Conservation (phyloP, 305 asterid species). For the Fraxinus velutina region DNA sequence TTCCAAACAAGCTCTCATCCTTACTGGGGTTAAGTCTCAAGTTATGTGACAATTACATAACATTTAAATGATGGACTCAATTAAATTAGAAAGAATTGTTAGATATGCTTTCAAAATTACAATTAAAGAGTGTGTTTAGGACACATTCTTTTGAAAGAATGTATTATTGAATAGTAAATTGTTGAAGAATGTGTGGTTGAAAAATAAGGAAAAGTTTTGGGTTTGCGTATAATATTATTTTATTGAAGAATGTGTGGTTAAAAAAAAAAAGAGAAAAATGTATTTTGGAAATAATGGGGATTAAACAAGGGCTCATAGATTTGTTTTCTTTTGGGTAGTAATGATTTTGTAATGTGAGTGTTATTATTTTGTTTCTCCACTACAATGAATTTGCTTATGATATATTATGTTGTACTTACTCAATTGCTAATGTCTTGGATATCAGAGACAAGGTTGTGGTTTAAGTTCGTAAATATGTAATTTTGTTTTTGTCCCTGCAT, state of each 20-base stretch:
- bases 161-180: neutral
- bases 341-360: neutral
- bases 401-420: neutral
- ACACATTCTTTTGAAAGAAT: too few relatives aligned
- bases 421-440: neutral
- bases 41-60: too few relatives aligned
- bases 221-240: neutral
- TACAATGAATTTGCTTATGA: neutral
- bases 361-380: neutral
- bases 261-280: neutral
- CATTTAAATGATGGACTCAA: too few relatives aligned
- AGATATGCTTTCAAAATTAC: too few relatives aligned
- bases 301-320: neutral
- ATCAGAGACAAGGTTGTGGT: neutral
- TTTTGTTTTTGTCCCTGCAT: neutral
- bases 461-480: neutral
- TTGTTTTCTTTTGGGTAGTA: neutral
- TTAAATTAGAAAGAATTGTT: too few relatives aligned
- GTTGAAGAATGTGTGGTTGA: neutral
- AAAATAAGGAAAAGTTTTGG: neutral
- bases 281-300: neutral
- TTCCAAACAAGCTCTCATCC: too few relatives aligned
- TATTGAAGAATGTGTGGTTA: neutral
- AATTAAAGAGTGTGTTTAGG: too few relatives aligned
- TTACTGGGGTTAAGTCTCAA: too few relatives aligned